phyloP scores from a whole-genome alignment of 2,329 filamentous ascomycete genomes.

The Botryosphaeria dothidea region DNA sequence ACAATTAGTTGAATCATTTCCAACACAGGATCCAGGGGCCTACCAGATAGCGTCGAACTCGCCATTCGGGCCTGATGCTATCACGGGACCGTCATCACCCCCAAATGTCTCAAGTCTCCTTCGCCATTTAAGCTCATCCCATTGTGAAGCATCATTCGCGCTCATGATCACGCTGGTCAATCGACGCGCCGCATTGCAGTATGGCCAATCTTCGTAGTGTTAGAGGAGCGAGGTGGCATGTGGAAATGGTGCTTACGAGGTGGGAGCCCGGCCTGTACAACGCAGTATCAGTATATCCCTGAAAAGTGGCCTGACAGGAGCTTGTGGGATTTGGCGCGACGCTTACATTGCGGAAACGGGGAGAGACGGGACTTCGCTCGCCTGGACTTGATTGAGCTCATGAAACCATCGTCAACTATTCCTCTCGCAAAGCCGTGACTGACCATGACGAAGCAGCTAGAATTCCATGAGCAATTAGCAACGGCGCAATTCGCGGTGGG shows the following conservation, averaged over 20 bases:
- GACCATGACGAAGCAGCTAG: slow-evolving; percentile 44
- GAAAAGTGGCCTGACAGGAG: not conserved
- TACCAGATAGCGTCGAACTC: slow-evolving; percentile 82
- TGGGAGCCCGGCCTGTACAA: slow-evolving; percentile 47
- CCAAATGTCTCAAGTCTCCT: slow-evolving; percentile 84
- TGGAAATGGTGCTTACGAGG: slow-evolving; percentile 41
- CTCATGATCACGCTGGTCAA: slow-evolving; percentile 64
- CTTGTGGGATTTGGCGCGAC: not conserved
- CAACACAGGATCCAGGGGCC: slow-evolving; percentile 36
- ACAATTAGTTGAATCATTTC: not conserved
- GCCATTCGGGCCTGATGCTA: slow-evolving; percentile 67
- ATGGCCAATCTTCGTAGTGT: slow-evolving; percentile 70
- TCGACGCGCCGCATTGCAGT: slow-evolving; percentile 76
- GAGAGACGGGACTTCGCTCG: slow-evolving; percentile 79
- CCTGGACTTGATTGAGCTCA: slow-evolving; percentile 41
- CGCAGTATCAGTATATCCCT: not conserved
- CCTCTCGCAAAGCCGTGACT: not conserved
- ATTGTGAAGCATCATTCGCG: slow-evolving; percentile 53
- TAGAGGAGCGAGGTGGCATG: slow-evolving; percentile 22
- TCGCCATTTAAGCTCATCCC: slow-evolving; percentile 63
- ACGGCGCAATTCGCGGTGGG: not conserved
- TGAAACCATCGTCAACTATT: not conserved
- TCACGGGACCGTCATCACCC: slow-evolving; percentile 59
- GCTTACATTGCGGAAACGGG: slow-evolving; percentile 75
- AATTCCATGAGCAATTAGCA: not conserved